phyloP scores from a whole-genome alignment of 495 filamentous ascomycete genomes.

The Baudoinia panamericana region DNA sequence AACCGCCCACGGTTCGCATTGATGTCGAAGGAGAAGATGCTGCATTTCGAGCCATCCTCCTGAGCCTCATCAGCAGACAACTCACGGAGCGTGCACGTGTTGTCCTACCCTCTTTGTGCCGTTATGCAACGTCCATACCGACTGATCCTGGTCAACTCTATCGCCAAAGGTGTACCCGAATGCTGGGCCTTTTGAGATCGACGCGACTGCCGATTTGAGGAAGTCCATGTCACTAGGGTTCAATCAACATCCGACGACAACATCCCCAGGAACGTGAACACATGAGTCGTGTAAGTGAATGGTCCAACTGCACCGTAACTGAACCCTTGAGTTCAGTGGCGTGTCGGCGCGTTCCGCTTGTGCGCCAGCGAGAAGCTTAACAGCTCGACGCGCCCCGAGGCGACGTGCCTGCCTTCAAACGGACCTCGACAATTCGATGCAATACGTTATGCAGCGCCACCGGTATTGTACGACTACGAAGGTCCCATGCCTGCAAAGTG shows the following conservation, averaged over 20 bases:
- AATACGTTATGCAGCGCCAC: no score
- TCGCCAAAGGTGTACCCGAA: slow-evolving; percentile 90
- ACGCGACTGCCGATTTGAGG: slow-evolving; percentile 90
- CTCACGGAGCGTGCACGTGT: background rate
- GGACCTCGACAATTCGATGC: no score
- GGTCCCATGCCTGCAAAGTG: no score
- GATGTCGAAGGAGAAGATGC: slow-evolving; percentile 91
- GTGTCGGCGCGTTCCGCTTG: no score
- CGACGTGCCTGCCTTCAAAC: no score
- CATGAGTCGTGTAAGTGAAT: no score
- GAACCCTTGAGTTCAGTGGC: no score
- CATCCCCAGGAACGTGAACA: background rate
- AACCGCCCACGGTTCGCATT: slow-evolving; percentile 61
- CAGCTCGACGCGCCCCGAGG: no score
- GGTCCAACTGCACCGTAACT: no score
- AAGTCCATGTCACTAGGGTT: slow-evolving; percentile 72
- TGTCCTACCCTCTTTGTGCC: slow-evolving; percentile 65
- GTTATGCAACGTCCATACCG: slow-evolving; percentile 86
- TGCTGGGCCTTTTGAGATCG: slow-evolving; percentile 84
- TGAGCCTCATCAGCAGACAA: slow-evolving; percentile 28
- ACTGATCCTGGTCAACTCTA: slow-evolving; percentile 71
- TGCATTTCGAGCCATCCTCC: slow-evolving; percentile 88
- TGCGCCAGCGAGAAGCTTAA: no score
- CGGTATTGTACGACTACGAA: no score
- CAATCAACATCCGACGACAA: background rate